Conservation (phyloP, 148 eudicot species). For the Salicornia ramosissima region DNA sequence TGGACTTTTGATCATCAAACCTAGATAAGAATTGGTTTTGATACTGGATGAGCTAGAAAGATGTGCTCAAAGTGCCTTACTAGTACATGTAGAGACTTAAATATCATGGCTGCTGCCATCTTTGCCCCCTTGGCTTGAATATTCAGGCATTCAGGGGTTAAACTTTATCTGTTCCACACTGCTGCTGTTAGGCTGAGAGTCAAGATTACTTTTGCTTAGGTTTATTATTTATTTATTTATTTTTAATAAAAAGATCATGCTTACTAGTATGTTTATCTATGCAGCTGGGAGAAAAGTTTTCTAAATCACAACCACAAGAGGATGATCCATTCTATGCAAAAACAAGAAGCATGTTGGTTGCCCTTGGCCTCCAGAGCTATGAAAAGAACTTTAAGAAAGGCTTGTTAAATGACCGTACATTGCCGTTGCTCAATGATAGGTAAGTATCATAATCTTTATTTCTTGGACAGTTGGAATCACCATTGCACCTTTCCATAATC, state of each 20-base stretch:
- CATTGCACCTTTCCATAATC: too few species aligned
- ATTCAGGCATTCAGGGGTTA: not conserved
- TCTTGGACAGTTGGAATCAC: too few species aligned
- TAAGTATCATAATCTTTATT: constrained; percentile 33
- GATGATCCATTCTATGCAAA: constrained; percentile 61
- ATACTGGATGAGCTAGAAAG: not conserved
- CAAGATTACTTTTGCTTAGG: not conserved
- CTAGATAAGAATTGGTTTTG: not conserved
- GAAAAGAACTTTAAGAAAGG: constrained; percentile 94
- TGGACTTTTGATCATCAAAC: not conserved
- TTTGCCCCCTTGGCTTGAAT: not conserved
- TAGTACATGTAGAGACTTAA: not conserved
- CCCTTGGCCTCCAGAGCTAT: constrained; percentile 76
- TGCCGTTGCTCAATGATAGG: constrained; percentile 90
- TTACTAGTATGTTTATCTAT: constrained; percentile 8
- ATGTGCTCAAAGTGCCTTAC: not conserved
- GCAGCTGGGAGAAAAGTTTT: constrained; percentile 83
- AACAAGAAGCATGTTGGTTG: constrained; percentile 62
- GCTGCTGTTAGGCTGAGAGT: not conserved
- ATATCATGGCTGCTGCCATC: not conserved
- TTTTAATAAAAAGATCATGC: too few species aligned
- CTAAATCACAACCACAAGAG: constrained; percentile 44
- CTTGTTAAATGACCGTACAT: constrained; percentile 64
- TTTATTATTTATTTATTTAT: too few species aligned
- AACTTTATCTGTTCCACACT: not conserved